Evolutionary conservation across 2,329 filamentous ascomycete genomes (phyloP).

Genomic region (Myriosclerotinia curreyana): DNA sequence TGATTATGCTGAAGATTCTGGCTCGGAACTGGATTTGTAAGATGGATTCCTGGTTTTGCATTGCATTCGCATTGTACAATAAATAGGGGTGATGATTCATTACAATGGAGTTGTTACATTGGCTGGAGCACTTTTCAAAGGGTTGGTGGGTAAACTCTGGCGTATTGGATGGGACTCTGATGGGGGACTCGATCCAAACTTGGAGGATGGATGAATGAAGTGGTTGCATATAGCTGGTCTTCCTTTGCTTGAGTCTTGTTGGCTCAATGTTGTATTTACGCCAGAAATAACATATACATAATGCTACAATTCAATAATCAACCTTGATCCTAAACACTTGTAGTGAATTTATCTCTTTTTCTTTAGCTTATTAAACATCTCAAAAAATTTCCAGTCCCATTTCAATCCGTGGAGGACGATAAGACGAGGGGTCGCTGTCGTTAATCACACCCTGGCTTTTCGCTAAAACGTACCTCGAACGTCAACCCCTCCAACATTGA

Average conservation of each 20-base stretch:
- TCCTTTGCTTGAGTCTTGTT: slow-evolving; percentile 1
- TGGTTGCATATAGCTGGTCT: slow-evolving; percentile 21
- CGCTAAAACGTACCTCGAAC: slow-evolving; percentile 22
- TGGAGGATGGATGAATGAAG: neutral
- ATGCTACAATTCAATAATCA: neutral
- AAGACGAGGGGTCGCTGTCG: neutral
- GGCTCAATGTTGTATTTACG: slow-evolving; percentile 15
- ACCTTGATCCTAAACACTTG: neutral
- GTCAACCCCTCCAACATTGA: slow-evolving; percentile 21
- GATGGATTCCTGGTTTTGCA: slow-evolving; percentile 17
- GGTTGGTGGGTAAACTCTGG: slow-evolving; percentile 14
- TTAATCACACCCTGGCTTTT: slow-evolving; percentile 16
- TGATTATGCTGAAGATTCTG: slow-evolving; percentile 39
- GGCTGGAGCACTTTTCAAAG: slow-evolving; percentile 18
- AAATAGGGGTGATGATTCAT: slow-evolving; percentile 14
- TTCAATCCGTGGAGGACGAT: neutral
- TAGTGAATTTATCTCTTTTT: neutral
- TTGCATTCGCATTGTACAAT: slow-evolving; percentile 24
- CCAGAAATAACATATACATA: slow-evolving; percentile 16
- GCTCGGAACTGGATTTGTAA: slow-evolving; percentile 33
- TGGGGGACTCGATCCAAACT: slow-evolving; percentile 2
- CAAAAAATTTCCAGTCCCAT: neutral
- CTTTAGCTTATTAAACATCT: neutral
- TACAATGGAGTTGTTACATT: slow-evolving; percentile 19
- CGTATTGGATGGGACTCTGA: slow-evolving; percentile 18